Conservation (phyloP, 2,329 filamentous ascomycete genomes). For the Ophiocordyceps australis region DNA sequence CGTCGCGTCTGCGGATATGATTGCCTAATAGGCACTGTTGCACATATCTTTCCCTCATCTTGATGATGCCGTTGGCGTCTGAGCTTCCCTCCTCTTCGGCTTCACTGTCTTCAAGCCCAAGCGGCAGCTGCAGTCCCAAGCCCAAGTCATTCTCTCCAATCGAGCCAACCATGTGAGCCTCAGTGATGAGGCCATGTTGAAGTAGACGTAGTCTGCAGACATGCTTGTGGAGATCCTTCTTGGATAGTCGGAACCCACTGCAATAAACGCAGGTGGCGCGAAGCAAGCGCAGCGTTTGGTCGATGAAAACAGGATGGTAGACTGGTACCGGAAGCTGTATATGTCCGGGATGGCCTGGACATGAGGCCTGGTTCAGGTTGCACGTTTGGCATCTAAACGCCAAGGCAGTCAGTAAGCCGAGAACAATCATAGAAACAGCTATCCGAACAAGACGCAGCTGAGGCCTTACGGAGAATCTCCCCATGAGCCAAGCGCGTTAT, state of each 20-base stretch:
- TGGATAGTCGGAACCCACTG: constrained; percentile 65
- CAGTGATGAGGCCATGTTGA: constrained; percentile 63
- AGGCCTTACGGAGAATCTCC: constrained; percentile 58
- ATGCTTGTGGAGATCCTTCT: constrained; percentile 59
- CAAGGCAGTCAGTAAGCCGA: too few species aligned
- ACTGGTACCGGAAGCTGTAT: constrained; percentile 87
- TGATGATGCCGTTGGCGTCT: constrained; percentile 30
- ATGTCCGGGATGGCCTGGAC: constrained; percentile 86
- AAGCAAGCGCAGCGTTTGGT: constrained; percentile 72
- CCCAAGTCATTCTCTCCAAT: constrained; percentile 25
- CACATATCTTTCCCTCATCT: constrained; percentile 48
- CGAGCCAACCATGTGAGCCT: constrained; percentile 40
- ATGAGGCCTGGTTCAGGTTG: constrained; percentile 62
- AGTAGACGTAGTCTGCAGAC: constrained; percentile 72
- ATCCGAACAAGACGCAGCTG: too few species aligned
- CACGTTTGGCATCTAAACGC: constrained; percentile 69
- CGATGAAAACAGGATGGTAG: constrained; percentile 94
- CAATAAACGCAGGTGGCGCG: constrained; percentile 85
- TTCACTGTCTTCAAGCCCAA: constrained; percentile 31
- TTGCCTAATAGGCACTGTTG: constrained; percentile 49
- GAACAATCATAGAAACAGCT: too few species aligned
- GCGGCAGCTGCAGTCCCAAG: constrained; percentile 10
- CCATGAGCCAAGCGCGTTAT: constrained; percentile 80
- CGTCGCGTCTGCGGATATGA: constrained; percentile 26
- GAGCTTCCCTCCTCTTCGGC: constrained; percentile 45